Base-by-base conservation (phyloP, 2,329 filamentous ascomycete species). In the Calonectria pteridis region DNA sequence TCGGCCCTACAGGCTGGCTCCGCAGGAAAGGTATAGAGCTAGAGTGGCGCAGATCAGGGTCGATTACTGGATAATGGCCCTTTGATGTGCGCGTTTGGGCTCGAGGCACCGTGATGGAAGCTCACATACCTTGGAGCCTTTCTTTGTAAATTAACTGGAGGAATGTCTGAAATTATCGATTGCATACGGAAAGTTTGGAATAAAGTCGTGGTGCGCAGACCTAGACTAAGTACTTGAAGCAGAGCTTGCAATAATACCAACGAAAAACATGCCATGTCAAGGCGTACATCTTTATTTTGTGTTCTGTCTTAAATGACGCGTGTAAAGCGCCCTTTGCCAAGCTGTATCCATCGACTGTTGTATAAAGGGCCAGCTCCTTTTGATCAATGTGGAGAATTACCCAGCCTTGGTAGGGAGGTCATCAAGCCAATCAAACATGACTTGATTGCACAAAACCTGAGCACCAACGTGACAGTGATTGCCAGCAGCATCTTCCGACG, bases 381-480 rank as follows among this genome's bases (percentile, higher is more conserved):
- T 3, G 18, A 40, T 31, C 16, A 1, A 40, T 18, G 16, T 16
- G 6, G 7, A 43, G n/a, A 18, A 6, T 43, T 43, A n/a, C 18
- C 6, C 40, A n/a, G 40, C 40, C 14, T 28, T 37, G n/a, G n/a
- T 16, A 23, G 40, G 40, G 10, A 37, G 11, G 10, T 65, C 28
- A 26, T 64, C 59, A 14, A 78, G 77, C 76, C 78, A 79, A 64
- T 77, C 77, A 5, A 78, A 69, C 0, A 78, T 35, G 0, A 77
- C 70, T 14, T 75, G 73, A 31, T 74, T 78, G 35, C 76, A 72
- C 37, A 71, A 68, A 33, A 73, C 71, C 13, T 75, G 53, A 10
- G 77, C 76, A 18, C 77, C 77, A 51, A 75, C 59, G 5, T 75
- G 75, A 13, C 72, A 75, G 55, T 79, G 78, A 69, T 68, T 72